A percentile compares a stretch with the other conserved stretches of the same genome.
These are phyloP conservation scores for Plasmodium gallinaceum DNA, from an alignment of 169 alveolate species.

Conservation along the genomic window DNA sequence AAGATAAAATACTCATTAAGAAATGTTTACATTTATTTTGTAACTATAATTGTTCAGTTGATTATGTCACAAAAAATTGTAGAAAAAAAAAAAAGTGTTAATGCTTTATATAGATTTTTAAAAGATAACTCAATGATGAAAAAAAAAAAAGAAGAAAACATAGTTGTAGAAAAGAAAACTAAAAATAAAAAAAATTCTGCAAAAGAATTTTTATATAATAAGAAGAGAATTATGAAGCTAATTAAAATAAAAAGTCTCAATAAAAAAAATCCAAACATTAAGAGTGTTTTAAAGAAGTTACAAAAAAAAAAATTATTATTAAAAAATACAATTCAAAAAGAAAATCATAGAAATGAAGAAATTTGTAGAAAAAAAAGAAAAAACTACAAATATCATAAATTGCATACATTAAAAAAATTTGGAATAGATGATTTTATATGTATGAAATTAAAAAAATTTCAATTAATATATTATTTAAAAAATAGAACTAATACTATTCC, in stretches of 20 bases:
- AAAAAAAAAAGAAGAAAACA: neutral
- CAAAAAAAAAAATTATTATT: slow-evolving; percentile 6
- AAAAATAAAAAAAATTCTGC: neutral
- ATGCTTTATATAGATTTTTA: too few relatives aligned
- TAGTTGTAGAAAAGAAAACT: neutral
- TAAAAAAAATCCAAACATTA: neutral
- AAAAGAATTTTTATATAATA: neutral
- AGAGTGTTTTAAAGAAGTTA: neutral
- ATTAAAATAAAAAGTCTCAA: neutral
- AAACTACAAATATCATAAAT: slow-evolving; percentile 1
- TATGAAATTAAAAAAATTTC: slow-evolving; percentile 46
- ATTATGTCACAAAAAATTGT: slow-evolving; percentile 47
- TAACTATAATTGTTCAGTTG: slow-evolving; percentile 34
- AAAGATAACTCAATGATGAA: too few relatives aligned
- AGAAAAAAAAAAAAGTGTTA: neutral
- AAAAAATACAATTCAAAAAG: neutral
- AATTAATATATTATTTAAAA: slow-evolving; percentile 43
- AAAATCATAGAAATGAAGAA: neutral
- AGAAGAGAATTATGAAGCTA: too few relatives aligned
- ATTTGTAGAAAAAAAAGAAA: neutral
- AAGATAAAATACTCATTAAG: slow-evolving; percentile 55
- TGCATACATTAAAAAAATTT: neutral
- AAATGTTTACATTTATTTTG: slow-evolving; percentile 46
- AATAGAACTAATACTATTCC: slow-evolving; percentile 51
- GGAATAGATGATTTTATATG: slow-evolving; percentile 3